phyloP scores from a whole-genome alignment of 495 filamentous ascomycete genomes.

The Hypoxylon crocopeplum region DNA sequence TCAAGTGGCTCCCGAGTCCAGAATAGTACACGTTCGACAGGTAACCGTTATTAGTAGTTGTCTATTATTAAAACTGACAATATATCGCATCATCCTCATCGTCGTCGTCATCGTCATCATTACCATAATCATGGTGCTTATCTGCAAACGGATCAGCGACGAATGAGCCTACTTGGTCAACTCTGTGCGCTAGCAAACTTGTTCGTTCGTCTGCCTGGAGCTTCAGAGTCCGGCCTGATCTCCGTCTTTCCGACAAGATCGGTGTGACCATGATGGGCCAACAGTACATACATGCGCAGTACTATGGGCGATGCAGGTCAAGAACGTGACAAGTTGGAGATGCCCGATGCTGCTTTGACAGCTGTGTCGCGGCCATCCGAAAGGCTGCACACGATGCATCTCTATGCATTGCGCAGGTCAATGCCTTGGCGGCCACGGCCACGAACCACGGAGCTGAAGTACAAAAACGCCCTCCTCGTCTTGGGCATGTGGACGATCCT shows the following conservation, averaged over 20 bases:
- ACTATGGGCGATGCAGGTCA: conserved; percentile 32
- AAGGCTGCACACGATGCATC: conserved; percentile 34
- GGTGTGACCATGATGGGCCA: conserved; percentile 27
- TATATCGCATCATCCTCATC: conserved; percentile 29
- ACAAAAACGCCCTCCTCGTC: too few relatives aligned
- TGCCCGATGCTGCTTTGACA: conserved; percentile 41
- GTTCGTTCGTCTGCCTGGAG: conserved; percentile 30
- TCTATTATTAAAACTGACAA: conserved; percentile 34
- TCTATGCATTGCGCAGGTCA: conserved; percentile 38
- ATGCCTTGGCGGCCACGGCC: conserved; percentile 36
- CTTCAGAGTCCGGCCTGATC: conserved; percentile 37
- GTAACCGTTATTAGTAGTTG: too few relatives aligned
- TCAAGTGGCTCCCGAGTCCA: conserved; percentile 17
- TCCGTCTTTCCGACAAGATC: conserved; percentile 39
- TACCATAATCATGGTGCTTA: conserved; percentile 16
- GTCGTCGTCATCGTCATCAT: conserved; percentile 13
- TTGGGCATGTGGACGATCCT: conserved; percentile 1
- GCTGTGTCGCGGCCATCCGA: conserved; percentile 33
- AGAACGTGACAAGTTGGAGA: conserved; percentile 41
- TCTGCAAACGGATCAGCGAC: conserved; percentile 12
- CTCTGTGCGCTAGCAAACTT: conserved; percentile 14
- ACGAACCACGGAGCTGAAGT: conserved; percentile 30
- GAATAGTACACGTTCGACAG: too few relatives aligned
- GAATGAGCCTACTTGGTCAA: conserved; percentile 15
- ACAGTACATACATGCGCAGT: not conserved